A percentile compares a stretch with the other conserved stretches of the same genome.
phyloP scores from a whole-genome alignment of 495 filamentous ascomycete species.

The Daldinia bambusicola region DNA sequence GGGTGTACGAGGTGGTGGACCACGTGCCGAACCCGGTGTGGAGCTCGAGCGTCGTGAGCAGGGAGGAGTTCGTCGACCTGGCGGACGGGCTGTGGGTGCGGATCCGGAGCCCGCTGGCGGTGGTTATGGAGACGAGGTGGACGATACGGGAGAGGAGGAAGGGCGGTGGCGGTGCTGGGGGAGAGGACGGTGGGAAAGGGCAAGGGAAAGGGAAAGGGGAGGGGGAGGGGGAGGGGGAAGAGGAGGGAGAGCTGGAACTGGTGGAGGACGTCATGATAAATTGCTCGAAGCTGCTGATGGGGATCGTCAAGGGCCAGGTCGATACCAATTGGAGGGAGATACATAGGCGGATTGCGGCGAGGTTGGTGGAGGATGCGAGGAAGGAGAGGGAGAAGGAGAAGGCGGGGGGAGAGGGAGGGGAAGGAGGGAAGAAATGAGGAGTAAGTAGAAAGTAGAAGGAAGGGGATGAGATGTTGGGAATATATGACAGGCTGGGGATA shows the following conservation, averaged over 20 bases:
- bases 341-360: slow-evolving; percentile 53
- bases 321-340: slow-evolving; percentile 56
- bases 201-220: slow-evolving; percentile 18
- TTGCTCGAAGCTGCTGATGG: slow-evolving; percentile 55
- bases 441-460: too few species aligned
- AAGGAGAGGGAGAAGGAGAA: slow-evolving; percentile 16
- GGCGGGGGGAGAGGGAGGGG: not conserved
- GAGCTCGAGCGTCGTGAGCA: slow-evolving; percentile 60
- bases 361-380: slow-evolving; percentile 46
- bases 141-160: slow-evolving; percentile 43
- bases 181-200: too few species aligned
- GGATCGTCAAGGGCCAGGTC: slow-evolving; percentile 56
- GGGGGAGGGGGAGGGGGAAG: slow-evolving; percentile 43
- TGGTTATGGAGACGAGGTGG: slow-evolving; percentile 61
- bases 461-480: not conserved
- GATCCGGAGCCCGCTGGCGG: slow-evolving; percentile 56
- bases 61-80: slow-evolving; percentile 57
- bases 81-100: slow-evolving; percentile 56
- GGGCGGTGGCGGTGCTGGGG: too few species aligned
- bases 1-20: slow-evolving; percentile 48
- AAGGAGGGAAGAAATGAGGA: too few species aligned
- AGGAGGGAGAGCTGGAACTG: slow-evolving; percentile 48
- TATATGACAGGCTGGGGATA: too few species aligned
- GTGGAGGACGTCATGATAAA: slow-evolving; percentile 54
- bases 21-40: slow-evolving; percentile 51